phyloP scores from a whole-genome alignment of 768 basidiomycete genomes.

The Suillus brevipes region DNA sequence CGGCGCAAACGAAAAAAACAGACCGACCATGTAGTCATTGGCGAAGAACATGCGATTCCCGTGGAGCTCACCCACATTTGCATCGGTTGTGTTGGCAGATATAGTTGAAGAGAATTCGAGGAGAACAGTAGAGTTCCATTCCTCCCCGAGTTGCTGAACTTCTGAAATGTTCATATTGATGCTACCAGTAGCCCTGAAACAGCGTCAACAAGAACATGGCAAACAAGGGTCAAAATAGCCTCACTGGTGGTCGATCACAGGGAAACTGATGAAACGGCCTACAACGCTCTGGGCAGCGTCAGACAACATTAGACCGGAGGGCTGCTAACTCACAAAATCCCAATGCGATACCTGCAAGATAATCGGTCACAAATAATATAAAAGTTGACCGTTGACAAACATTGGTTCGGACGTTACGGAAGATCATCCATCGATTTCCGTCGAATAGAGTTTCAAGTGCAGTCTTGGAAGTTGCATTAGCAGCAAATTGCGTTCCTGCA shows the following conservation, averaged over 20 bases:
- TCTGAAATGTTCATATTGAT: constrained; percentile 58
- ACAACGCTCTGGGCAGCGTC: constrained; percentile 49
- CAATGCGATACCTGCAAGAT: constrained; percentile 46
- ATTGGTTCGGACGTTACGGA: constrained; percentile 53
- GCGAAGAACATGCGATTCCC: constrained; percentile 68
- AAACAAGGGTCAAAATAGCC: constrained; percentile 12
- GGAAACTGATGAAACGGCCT: constrained; percentile 68
- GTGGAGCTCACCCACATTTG: constrained; percentile 52
- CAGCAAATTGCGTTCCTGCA: constrained; percentile 58
- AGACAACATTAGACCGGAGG: constrained; percentile 2
- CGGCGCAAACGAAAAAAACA: too few relatives aligned
- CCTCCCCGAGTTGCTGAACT: constrained; percentile 48
- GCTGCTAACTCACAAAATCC: constrained; percentile 58
- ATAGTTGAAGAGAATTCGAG: constrained; percentile 41
- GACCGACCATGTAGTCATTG: constrained; percentile 66
- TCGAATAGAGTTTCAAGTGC: constrained; percentile 59
- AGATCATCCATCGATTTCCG: constrained; percentile 72
- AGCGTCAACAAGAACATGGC: constrained; percentile 11
- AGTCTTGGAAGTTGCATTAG: constrained; percentile 38
- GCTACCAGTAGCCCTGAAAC: constrained; percentile 51
- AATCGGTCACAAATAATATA: neutral
- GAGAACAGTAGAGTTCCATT: constrained; percentile 49
- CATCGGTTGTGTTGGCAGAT: constrained; percentile 37
- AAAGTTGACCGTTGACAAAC: constrained; percentile 22
- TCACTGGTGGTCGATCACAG: constrained; percentile 49